Base-by-base conservation (phyloP, 306 rosid species). In the Argentina anserina region DNA sequence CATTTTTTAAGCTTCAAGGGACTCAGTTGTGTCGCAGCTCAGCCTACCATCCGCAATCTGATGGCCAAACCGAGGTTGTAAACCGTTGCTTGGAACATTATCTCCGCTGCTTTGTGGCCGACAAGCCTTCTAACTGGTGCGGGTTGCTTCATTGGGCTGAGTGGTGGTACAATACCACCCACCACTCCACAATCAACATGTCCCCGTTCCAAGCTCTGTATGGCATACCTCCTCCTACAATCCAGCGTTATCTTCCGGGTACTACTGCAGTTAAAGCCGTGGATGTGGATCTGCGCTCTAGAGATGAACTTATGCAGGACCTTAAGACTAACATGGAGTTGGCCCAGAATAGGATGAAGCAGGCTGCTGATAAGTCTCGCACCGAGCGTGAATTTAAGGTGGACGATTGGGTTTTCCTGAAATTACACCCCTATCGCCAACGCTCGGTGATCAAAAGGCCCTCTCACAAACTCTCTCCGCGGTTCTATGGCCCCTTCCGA, bases 201-300 rank as follows among this genome's bases (percentile, higher is more conserved):
- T 49, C 55, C 1, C 25, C 55, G 0, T 49, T 49, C 18, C 3
- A 49, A 4, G 25, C 55, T 0, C 21, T 49, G 5, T 49, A 49
- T 5, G 55, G 55, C 9, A 17, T 9, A 0, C 55, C 10, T 0
- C 55, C 55, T 18, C 55, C 55, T 0, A 17, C 55, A 0, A 18
- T 49, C 2, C 2, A 0, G 1, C 8, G 23, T 0, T 49, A 49
- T 7, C 1, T 6, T 1, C 55, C 55, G 1, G 25, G 55, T 13
- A 3, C 55, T 1, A 4, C 55, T 1, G 2, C 8, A 0, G 10
- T 49, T 0, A 1, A 49, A 6, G 9, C 55, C n/a, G 3, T 49
- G 4, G 23, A 18, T 20, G 9, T 0, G 2, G 23, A 6, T 2
- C 21, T 49, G 9, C 0, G 0, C 1, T 14, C 8, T 17, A 1